Conservation (phyloP, 2,329 filamentous ascomycete species). For the Colletotrichum lindemuthianum region DNA sequence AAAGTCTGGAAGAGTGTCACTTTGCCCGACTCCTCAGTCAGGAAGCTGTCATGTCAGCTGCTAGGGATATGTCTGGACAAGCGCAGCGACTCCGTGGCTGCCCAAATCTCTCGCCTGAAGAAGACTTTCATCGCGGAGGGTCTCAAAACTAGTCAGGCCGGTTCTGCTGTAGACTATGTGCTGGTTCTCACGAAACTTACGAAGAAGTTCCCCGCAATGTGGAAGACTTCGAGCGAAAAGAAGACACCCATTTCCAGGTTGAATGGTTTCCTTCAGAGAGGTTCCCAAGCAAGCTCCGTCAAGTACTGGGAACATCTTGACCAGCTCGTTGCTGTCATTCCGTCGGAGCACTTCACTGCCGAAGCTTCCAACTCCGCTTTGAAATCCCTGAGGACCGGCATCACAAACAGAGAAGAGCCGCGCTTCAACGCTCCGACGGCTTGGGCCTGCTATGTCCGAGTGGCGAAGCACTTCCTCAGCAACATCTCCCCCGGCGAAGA, state of each 20-base stretch:
- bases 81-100: constrained; percentile 56
- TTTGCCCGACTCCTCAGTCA: constrained; percentile 65
- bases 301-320: constrained; percentile 79
- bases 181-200: constrained; percentile 75
- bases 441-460: constrained; percentile 80
- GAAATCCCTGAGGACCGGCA: constrained; percentile 74
- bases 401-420: constrained; percentile 79
- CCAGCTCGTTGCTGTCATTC: constrained; percentile 69
- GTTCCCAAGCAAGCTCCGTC: constrained; percentile 80
- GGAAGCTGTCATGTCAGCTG: constrained; percentile 63
- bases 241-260: constrained; percentile 67
- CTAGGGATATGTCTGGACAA: constrained; percentile 59
- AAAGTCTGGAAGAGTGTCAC: constrained; percentile 74
- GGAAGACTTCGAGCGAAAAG: constrained; percentile 71
- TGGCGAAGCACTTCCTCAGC: constrained; percentile 63
- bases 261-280: constrained; percentile 79
- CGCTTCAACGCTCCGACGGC: constrained; percentile 73
- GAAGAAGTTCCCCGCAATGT: constrained; percentile 71
- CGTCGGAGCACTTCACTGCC: constrained; percentile 52
- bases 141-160: constrained; percentile 75
- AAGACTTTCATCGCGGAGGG: constrained; percentile 76
- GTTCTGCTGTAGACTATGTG: constrained; percentile 78
- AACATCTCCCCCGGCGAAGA: constrained; percentile 57
- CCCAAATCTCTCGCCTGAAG: constrained; percentile 61
- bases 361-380: constrained; percentile 71